Evolutionary conservation across 495 filamentous ascomycete genomes (phyloP), one percentile per base, ranked within the genome.

Genomic region (Neurospora africana): DNA sequence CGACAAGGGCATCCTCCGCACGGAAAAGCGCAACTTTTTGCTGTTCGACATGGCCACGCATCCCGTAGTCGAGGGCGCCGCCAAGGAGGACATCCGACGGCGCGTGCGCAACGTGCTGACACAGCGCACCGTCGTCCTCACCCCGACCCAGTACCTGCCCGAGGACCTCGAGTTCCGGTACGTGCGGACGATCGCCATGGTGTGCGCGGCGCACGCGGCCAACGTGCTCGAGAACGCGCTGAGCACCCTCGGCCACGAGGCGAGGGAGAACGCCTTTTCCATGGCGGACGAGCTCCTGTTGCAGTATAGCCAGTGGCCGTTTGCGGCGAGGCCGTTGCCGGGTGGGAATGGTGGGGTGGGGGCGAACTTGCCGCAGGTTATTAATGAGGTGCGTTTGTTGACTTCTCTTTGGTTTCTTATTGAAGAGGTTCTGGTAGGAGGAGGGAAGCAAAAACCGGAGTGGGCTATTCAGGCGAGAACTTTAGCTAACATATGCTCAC

Each of bases 41-140:
- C 91, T 99, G 70, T 99, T 99, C 84, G 95, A 99, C 84, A 99
- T 99, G 95, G 95, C 95, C 15, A 99, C 95, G 61, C 95, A 98
- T 81, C 95, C 95, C n/a, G 94, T 99, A 37, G 95, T 93, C 72
- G 95, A 98, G 80, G 92, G 93, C 73, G 95, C 94, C 76, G 95
- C 95, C 70, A 99, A 99, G 83, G 95, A 99, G 75, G 95, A 99
- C 83, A 93, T 99, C 75, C 89, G 95, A 76, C 88, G 91, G 77
- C 90, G 95, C 73, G 95, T 98, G 70, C 90, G 95, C 78, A 95
- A 93, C 80, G 89, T 97, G 69, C 89, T 98, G 76, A 98, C 93
- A 72, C 93, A 93, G 80, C 90, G 95, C 73, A 98, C 96, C 61
- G 93, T 98, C 74, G 93, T 98, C 37, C 86, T 99, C 38, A 91